These are phyloP conservation scores for Metschnikowia gelsemii DNA, from an alignment of 805 yeast genomes.

Conservation along the genomic window DNA sequence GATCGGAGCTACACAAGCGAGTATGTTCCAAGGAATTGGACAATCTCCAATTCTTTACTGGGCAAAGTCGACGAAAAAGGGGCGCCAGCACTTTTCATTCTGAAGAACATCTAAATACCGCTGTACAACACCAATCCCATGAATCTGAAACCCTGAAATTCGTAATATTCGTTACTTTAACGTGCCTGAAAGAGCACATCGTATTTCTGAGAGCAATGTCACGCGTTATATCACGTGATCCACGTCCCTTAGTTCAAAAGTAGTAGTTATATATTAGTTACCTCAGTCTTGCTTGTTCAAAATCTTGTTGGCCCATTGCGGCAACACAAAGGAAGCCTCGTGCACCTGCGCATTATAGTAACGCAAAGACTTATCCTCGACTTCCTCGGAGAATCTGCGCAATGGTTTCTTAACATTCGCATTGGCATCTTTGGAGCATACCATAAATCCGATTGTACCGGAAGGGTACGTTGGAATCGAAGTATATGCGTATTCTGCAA, in stretches of 20 bases:
- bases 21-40: conserved; percentile 9
- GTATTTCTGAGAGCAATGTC: no score
- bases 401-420: conserved; percentile 68
- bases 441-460: conserved; percentile 98
- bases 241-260: not conserved
- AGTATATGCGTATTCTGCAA: conserved; percentile 86
- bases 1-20: conserved; percentile 9
- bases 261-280: not conserved
- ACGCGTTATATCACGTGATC: conserved; percentile 4
- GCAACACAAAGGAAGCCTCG: conserved; percentile 85
- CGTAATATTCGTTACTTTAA: conserved; percentile 5
- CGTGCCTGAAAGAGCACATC: no score
- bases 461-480: conserved; percentile 96
- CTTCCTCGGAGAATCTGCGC: conserved; percentile 60
- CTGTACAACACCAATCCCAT: not conserved
- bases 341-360: conserved; percentile 87
- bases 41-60: not conserved
- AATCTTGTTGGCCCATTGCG: conserved; percentile 75
- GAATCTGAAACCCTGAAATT: conserved; percentile 4
- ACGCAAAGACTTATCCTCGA: conserved; percentile 63
- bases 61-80: not conserved
- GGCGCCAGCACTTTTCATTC: not conserved
- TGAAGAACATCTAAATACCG: conserved; percentile 6
- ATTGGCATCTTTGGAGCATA: conserved; percentile 73
- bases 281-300: conserved; percentile 31